These are phyloP conservation scores for Fusarium floridanum DNA, from an alignment of 2,329 filamentous ascomycete species.

Conservation along the genomic window DNA sequence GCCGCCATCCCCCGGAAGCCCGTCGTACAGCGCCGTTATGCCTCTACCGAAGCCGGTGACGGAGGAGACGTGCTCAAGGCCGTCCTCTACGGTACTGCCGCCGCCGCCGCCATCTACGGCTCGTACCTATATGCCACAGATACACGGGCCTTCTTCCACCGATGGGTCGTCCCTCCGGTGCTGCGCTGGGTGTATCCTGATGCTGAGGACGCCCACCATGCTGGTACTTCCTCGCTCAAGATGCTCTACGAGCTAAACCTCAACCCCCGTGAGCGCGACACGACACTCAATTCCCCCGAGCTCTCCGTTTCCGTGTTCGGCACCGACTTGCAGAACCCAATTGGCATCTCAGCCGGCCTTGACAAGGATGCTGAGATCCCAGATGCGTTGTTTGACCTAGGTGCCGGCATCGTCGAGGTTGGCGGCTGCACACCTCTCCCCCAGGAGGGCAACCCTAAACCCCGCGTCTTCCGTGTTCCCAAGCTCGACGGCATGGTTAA, in stretches of 20 bases:
- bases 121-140: conserved; percentile 80
- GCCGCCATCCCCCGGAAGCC: conserved; percentile 34
- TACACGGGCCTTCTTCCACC: conserved; percentile 78
- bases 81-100: conserved; percentile 55
- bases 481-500: conserved; percentile 92
- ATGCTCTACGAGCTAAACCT: conserved; percentile 79
- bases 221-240: conserved; percentile 78
- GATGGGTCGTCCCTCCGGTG: conserved; percentile 74
- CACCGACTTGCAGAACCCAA: conserved; percentile 81
- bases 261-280: conserved; percentile 83
- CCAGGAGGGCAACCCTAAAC: conserved; percentile 88
- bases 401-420: conserved; percentile 89
- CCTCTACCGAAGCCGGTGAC: conserved; percentile 50
- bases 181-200: conserved; percentile 77
- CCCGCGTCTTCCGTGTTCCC: conserved; percentile 88
- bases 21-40: conserved; percentile 47
- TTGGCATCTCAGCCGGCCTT: conserved; percentile 94
- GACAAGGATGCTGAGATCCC: conserved; percentile 95
- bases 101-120: conserved; percentile 59
- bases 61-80: conserved; percentile 50
- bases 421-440: conserved; percentile 90
- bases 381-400: conserved; percentile 85
- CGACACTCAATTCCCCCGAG: conserved; percentile 49
- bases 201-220: conserved; percentile 92
- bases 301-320: conserved; percentile 75